Percentiles rank a stretch among this genome's conserved stretches.
These are phyloP conservation scores for Arctostaphylos glauca DNA, from an alignment of 148 eudicot genomes.

Conservation along the genomic window DNA sequence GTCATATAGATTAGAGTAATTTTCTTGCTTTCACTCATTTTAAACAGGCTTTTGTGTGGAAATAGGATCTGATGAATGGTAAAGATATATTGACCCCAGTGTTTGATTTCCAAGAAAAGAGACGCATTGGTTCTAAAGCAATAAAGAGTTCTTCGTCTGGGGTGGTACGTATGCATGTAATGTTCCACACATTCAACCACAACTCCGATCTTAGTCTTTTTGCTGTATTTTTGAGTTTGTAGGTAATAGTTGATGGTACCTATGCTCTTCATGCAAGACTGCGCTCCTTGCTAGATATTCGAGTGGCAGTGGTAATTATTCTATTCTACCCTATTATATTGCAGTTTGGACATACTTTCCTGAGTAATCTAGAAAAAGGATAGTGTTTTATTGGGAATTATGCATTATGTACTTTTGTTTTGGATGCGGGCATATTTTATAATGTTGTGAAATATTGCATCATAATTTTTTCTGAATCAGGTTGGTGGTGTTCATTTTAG, in stretches of 20 bases:
- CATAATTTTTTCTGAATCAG: conserved; percentile 29
- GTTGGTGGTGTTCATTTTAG: conserved; percentile 99
- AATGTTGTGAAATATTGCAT: neutral
- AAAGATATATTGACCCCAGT: conserved; percentile 70
- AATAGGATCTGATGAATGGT: conserved; percentile 85
- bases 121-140: conserved; percentile 56
- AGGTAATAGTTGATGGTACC: conserved; percentile 99
- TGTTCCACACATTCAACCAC: neutral
- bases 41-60: conserved; percentile 24
- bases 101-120: conserved; percentile 87
- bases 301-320: conserved; percentile 95
- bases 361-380: neutral
- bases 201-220: neutral
- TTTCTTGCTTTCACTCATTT: neutral
- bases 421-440: neutral
- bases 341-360: neutral
- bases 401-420: neutral
- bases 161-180: conserved; percentile 59
- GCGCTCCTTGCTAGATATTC: conserved; percentile 93
- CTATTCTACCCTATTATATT: conserved; percentile 4
- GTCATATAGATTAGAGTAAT: neutral
- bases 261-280: conserved; percentile 94
- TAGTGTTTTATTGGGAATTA: neutral
- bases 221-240: conserved; percentile 15
- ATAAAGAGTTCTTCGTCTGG: conserved; percentile 73